Evolutionary conservation across 2,329 filamentous ascomycete genomes (phyloP).

Genomic region (Pestalotiopsis sp.): DNA sequence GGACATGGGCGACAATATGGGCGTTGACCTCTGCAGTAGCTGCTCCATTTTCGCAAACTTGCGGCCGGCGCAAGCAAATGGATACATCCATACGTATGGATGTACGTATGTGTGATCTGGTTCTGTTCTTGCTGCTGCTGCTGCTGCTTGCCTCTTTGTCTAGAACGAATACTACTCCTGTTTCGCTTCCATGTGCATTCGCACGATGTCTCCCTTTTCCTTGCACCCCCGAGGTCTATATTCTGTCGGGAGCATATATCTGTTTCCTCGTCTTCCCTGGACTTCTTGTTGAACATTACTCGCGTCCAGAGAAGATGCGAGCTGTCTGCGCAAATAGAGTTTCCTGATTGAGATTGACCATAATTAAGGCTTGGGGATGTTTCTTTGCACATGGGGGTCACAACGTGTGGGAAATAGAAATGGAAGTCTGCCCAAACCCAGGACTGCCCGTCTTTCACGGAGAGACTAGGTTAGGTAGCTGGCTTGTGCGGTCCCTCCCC

Average conservation of each 20-base stretch:
- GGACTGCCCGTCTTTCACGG: background rate
- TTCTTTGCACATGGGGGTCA: background rate
- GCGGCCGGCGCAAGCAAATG: slow-evolving; percentile 4
- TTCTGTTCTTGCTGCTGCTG: background rate
- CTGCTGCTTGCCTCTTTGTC: background rate
- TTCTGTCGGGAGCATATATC: background rate
- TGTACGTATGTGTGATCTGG: background rate
- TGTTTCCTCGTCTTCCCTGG: background rate
- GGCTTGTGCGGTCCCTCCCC: background rate
- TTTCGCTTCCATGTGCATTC: background rate
- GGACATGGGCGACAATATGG: slow-evolving; percentile 3
- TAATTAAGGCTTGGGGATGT: background rate
- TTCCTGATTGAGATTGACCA: background rate
- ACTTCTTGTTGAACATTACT: background rate
- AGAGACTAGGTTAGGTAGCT: background rate
- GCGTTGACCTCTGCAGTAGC: slow-evolving; percentile 5
- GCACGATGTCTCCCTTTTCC: background rate
- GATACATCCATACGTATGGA: background rate
- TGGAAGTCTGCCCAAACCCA: background rate
- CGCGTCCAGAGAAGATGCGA: background rate
- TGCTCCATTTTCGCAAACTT: slow-evolving; percentile 1
- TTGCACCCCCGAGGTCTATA: background rate
- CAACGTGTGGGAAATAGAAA: background rate
- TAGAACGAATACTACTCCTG: background rate
- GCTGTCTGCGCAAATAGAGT: background rate